Conservation (phyloP, 768 basidiomycete species). For the Kwoniella botswanensis region DNA sequence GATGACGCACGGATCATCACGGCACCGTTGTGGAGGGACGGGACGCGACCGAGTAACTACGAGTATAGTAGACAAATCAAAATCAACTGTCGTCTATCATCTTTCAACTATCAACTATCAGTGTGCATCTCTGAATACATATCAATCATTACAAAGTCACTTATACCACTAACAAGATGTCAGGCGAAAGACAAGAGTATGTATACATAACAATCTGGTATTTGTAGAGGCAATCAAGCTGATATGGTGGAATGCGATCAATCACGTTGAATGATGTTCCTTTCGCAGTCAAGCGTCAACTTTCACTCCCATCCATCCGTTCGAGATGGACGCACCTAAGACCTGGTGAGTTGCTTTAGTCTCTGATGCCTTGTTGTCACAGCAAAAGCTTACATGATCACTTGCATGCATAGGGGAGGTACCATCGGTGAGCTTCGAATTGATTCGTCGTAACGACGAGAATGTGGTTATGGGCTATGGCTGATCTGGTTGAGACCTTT, state of each 20-base stretch:
- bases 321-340: slow-evolving; percentile 55
- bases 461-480: neutral
- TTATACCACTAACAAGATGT: neutral
- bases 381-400: too few relatives aligned
- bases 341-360: slow-evolving; percentile 43
- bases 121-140: neutral
- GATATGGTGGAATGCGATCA: slow-evolving; percentile 67
- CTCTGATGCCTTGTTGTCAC: too few relatives aligned
- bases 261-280: slow-evolving; percentile 58
- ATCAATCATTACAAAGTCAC: neutral
- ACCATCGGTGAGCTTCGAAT: slow-evolving; percentile 42
- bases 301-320: slow-evolving; percentile 57
- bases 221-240: neutral
- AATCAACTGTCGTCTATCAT: neutral
- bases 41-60: neutral
- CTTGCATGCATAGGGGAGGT: slow-evolving; percentile 30
- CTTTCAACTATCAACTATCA: neutral
- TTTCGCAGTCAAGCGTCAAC: slow-evolving; percentile 39
- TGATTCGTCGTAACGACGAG: neutral
- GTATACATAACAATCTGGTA: neutral
- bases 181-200: slow-evolving; percentile 4
- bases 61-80: neutral
- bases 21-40: neutral
- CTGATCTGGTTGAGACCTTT: neutral
- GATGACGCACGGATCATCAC: neutral